Evolutionary conservation across 345 rosid species (phyloP).

Genomic region (Cochlearia excelsa): DNA sequence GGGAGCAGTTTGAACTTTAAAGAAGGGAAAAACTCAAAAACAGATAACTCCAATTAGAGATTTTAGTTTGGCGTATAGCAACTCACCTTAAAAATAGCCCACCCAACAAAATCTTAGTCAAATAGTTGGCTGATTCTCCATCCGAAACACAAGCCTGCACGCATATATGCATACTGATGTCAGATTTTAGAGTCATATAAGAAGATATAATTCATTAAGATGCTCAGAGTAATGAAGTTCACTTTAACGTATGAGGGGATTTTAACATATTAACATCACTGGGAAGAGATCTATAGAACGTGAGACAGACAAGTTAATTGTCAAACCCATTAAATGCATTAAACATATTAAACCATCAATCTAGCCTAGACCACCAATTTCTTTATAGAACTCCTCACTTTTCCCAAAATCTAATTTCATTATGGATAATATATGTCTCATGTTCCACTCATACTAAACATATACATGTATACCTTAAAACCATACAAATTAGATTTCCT

Average conservation of each 20-base stretch:
- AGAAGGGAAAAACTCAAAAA: background rate
- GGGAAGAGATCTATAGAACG: conserved; percentile 8
- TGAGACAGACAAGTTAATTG: conserved; percentile 1
- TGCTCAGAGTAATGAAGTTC: conserved; percentile 20
- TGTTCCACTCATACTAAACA: conserved; percentile 15
- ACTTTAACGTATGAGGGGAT: background rate
- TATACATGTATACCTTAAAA: background rate
- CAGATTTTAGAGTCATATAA: conserved; percentile 20
- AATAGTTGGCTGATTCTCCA: conserved; percentile 68
- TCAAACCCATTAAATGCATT: background rate
- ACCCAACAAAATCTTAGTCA: conserved; percentile 71
- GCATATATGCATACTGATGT: conserved; percentile 24
- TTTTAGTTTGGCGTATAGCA: background rate
- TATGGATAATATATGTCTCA: conserved; percentile 1
- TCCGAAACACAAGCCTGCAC: conserved; percentile 89
- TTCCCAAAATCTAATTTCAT: background rate
- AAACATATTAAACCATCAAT: background rate
- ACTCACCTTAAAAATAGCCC: conserved; percentile 86
- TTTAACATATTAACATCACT: conserved; percentile 12
- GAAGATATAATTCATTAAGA: conserved; percentile 18
- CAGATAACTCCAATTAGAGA: background rate
- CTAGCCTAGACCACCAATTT: conserved; percentile 1
- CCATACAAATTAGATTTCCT: conserved; percentile 4
- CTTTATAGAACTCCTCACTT: background rate
- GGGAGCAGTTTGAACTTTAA: conserved; percentile 1